Conservation (phyloP, 495 filamentous ascomycete species). For the Hypoxylon cercidicola region DNA sequence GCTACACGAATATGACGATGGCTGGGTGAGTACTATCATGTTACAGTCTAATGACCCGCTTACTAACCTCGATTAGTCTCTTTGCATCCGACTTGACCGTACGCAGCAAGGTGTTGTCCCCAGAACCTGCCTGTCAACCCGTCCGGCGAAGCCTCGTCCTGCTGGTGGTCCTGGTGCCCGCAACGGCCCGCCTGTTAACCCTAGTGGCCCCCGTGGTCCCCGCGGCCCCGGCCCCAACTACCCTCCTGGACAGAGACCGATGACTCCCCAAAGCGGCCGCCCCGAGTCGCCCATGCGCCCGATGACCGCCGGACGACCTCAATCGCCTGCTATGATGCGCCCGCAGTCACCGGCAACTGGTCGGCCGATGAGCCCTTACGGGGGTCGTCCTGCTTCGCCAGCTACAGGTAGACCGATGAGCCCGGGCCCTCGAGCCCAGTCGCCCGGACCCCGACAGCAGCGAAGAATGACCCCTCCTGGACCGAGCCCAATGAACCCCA, state of each 20-base stretch:
- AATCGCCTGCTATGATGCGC: constrained; percentile 47
- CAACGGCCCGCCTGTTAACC: constrained; percentile 50
- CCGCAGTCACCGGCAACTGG: constrained; percentile 54
- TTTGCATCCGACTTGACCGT: constrained; percentile 90
- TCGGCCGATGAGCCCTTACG: constrained; percentile 52
- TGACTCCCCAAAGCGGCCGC: constrained; percentile 55
- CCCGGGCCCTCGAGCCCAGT: constrained; percentile 58
- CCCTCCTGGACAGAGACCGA: constrained; percentile 60
- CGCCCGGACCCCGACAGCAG: constrained; percentile 50
- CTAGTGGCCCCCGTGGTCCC: constrained; percentile 49
- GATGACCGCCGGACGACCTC: constrained; percentile 51
- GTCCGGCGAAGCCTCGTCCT: constrained; percentile 87
- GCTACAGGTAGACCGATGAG: constrained; percentile 47
- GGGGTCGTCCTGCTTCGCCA: constrained; percentile 48
- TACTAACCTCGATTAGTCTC: constrained; percentile 71
- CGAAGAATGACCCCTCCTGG: constrained; percentile 64
- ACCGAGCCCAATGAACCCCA: constrained; percentile 70
- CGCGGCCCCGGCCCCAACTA: constrained; percentile 60
- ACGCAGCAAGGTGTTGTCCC: constrained; percentile 93
- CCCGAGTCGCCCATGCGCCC: constrained; percentile 56
- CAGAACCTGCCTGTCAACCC: constrained; percentile 90
- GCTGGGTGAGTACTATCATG: constrained; percentile 78
- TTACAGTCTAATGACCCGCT: constrained; percentile 4
- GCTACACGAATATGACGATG: constrained; percentile 97
- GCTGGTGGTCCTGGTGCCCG: constrained; percentile 54